Conservation (phyloP, 164 flowering plant species). For the Aristolochia californica region DNA sequence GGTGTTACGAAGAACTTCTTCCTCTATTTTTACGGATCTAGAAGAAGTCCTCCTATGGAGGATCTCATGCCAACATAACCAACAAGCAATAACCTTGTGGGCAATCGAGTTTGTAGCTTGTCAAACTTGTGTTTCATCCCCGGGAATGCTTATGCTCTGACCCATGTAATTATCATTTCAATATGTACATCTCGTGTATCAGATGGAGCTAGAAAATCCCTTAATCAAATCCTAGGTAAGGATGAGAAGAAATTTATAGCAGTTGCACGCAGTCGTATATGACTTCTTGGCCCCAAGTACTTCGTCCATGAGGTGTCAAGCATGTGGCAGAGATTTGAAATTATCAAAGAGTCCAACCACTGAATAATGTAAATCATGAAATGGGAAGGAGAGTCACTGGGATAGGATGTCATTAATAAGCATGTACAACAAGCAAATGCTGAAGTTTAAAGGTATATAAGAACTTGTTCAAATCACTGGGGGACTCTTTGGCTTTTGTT, state of each 20-base stretch:
- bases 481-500: slow-evolving; percentile 6
- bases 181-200: slow-evolving; percentile 29
- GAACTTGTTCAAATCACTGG: slow-evolving; percentile 28
- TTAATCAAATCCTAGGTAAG: slow-evolving; percentile 46
- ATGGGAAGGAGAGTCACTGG: slow-evolving; percentile 64
- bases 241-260: slow-evolving; percentile 53
- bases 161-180: slow-evolving; percentile 55
- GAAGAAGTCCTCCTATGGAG: no score
- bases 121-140: no score
- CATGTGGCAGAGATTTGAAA: slow-evolving; percentile 52
- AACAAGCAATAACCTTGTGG: no score
- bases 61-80: no score
- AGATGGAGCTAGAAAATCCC: slow-evolving; percentile 61
- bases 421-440: slow-evolving; percentile 75
- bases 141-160: no score
- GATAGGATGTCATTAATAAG: slow-evolving; percentile 68
- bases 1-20: no score
- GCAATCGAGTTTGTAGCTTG: no score
- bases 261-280: slow-evolving; percentile 82
- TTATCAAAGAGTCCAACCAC: slow-evolving; percentile 59
- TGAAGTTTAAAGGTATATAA: slow-evolving; percentile 57
- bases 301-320: slow-evolving; percentile 68
- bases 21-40: no score
- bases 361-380: slow-evolving; percentile 52
- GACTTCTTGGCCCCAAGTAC: slow-evolving; percentile 46